phyloP scores from a whole-genome alignment of 1,284 basidiomycete species.

The Ustilago vetiveriae region DNA sequence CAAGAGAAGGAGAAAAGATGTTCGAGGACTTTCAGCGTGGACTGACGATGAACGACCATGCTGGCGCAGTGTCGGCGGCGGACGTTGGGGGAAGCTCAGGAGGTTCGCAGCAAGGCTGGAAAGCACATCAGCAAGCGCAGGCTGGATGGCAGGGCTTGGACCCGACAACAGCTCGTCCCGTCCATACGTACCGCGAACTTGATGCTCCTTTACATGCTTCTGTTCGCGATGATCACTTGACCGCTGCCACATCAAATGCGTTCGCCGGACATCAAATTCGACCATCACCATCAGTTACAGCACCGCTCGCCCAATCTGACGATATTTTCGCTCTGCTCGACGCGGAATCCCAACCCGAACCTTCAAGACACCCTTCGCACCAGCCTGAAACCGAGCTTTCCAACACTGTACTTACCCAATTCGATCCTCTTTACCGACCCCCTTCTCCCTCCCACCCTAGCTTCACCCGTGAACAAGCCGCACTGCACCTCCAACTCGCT shows the following conservation, averaged over 20 bases:
- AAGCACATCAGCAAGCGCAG: neutral
- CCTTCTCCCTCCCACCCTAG: slow-evolving; percentile 26
- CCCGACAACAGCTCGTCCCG: neutral
- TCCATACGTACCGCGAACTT: slow-evolving; percentile 15
- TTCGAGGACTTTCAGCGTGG: slow-evolving; percentile 21
- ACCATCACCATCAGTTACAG: neutral
- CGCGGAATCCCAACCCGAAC: slow-evolving; percentile 5
- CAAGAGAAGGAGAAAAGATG: slow-evolving; percentile 3
- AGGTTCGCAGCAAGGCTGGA: slow-evolving; percentile 7
- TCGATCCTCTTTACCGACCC: slow-evolving; percentile 18
- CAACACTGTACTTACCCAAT: slow-evolving; percentile 1
- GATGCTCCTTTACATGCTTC: slow-evolving; percentile 19
- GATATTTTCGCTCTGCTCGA: slow-evolving; percentile 39
- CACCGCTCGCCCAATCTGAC: slow-evolving; percentile 13
- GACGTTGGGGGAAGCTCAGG: neutral
- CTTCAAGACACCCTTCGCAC: neutral
- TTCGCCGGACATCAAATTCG: neutral
- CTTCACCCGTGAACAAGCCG: slow-evolving; percentile 37
- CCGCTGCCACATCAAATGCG: neutral
- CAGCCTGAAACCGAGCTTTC: neutral
- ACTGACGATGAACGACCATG: slow-evolving; percentile 1
- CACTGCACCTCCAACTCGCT: slow-evolving; percentile 26
- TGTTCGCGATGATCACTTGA: slow-evolving; percentile 6
- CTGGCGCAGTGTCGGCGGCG: too few relatives aligned
- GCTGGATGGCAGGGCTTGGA: slow-evolving; percentile 18